Conservation (phyloP, 306 rosid genomes). For the Senna tora region DNA sequence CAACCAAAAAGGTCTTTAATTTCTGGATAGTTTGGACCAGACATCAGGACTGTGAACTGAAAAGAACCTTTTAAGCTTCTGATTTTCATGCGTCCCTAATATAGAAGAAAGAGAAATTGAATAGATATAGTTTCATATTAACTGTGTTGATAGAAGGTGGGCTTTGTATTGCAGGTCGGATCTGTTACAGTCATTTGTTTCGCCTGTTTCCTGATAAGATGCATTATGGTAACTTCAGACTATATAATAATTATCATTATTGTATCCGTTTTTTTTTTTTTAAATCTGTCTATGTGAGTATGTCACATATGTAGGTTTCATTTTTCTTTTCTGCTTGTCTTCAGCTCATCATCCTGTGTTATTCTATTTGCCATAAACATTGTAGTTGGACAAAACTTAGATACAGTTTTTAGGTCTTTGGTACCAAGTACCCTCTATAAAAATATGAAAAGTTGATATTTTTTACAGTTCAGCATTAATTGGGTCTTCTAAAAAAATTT, state of each 20-base stretch:
- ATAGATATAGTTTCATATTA: not conserved
- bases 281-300: slow-evolving; percentile 13
- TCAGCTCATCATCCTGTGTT: slow-evolving; percentile 5
- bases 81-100: not conserved
- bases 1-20: not conserved
- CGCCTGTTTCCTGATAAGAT: slow-evolving; percentile 93
- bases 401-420: too few species aligned
- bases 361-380: not conserved
- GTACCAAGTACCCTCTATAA: too few species aligned
- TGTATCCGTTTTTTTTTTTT: slow-evolving; percentile 11
- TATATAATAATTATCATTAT: slow-evolving; percentile 18
- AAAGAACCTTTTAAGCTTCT: slow-evolving; percentile 11
- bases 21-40: not conserved
- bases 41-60: slow-evolving; percentile 11
- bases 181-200: slow-evolving; percentile 93
- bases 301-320: not conserved
- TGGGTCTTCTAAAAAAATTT: too few species aligned
- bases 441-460: too few species aligned
- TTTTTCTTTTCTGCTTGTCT: slow-evolving; percentile 25
- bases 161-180: slow-evolving; percentile 77
- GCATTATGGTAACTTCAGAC: slow-evolving; percentile 78
- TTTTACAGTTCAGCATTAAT: too few species aligned
- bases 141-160: slow-evolving; percentile 14
- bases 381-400: not conserved
- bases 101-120: not conserved